Evolutionary conservation across 305 asterid genomes (phyloP), one percentile per base, ranked within the genome.

Genomic region (Solanum chacoense): DNA sequence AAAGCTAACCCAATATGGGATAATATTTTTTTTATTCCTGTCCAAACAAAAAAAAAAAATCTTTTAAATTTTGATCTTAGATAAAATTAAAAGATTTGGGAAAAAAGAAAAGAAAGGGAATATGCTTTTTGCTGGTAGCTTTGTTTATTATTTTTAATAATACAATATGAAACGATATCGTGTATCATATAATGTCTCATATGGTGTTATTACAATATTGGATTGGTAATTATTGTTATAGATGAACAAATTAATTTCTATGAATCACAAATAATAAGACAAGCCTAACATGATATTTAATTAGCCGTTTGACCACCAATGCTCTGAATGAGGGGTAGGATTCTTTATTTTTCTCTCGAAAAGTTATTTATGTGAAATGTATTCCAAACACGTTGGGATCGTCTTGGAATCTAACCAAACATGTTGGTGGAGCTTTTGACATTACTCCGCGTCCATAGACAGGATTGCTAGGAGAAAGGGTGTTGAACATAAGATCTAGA

Each of bases 151-250:
- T n/a, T n/a, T n/a, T 10, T 65, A 0, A n/a, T 65, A 0, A n/a
- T 65, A n/a, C 0, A 63, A 4, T n/a, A 65, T 65, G 7, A 65
- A 65, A 65, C 6, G 35, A 32, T 32, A 32, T 32, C 35, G 35
- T 5, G 35, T 32, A 32, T 32, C 35, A 32, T 32, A 32, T 32
- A 32, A 32, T 32, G 35, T 32, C 35, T 32, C 35, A 32, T 32
- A 32, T 32, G 6, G 35, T 32, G 35, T 34, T 10, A 65, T 65
- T 22, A 4, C 9, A 65, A n/a, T n/a, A 65, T 10, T 59, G 12
- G 5, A 20, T 65, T 0, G 0, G 0, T n/a, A 11, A 24, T n/a
- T 65, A 65, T n/a, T 65, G 7, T 65, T n/a, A n/a, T 65, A 65
- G 29, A 22, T 0, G 0, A 65, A 0, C 1, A n/a, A 65, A 65